Evolutionary conservation across 148 eudicot species (phyloP), one percentile per base, ranked within the genome.

Genomic region (Fagopyrum esculentum): DNA sequence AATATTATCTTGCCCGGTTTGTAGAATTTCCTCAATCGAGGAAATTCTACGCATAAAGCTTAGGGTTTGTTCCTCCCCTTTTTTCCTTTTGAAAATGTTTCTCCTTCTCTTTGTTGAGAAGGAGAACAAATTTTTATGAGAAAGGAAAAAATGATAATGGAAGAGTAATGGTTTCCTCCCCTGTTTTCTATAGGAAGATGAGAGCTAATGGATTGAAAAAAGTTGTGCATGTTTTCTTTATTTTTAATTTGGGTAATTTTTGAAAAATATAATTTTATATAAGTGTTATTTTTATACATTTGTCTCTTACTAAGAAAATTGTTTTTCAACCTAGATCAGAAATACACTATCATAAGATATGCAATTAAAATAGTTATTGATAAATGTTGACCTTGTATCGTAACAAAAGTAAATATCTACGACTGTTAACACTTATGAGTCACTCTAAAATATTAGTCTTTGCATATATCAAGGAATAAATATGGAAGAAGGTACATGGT

Each of bases 11-110:
- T 45, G 6, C 9, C 19, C 45, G 46, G 17, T 63, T 35, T 11
- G 17, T 4, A 40, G 47, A 66, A 66, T 66, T 60, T 60, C 66
- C 40, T 60, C 66, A 4, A 60, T 22, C 13, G 66, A 60, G 66
- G 66, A 60, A 60, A 60, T 26, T 43, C 71, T 43, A 12, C 19
- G 16, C 17, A 66, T 35, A 35, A 19, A 66, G 71, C 35, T 66
- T 66, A 66, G 71, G 71, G 46, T 66, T 66, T 5, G 69, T 35
- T 35, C 69, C 71, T 43, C 71, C 19, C 71, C 71, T 66, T 66
- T 66, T 66, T 47, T 66, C 15, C 47, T 43, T 13, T 46, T 4
- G 71, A 43, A 40, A 22, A 66, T 13, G 71, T 35, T 66, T 43
- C 47, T 66, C 71, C 71, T 66, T 66, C 71, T 66, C 71, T 35